A percentile compares a stretch with the other conserved stretches of the same genome.
Evolutionary conservation across 1,139 yeast species (phyloP).

Genomic region (Geotrichum reessii): DNA sequence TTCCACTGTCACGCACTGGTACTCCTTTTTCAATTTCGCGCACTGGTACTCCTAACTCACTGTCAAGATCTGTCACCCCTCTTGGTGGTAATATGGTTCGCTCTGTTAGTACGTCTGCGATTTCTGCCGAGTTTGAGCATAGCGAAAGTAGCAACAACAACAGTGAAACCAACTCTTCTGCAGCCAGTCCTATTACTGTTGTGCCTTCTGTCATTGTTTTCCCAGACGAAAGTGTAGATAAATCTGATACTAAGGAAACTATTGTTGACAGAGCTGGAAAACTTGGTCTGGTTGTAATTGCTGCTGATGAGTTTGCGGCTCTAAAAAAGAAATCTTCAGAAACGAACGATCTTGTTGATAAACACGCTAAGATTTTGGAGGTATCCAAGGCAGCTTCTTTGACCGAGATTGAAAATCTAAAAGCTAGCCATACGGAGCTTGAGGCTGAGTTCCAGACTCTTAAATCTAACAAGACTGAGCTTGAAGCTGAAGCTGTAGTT

Average conservation of each 20-base stretch:
- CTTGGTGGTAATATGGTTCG: not conserved
- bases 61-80: constrained; percentile 10
- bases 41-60: constrained; percentile 3
- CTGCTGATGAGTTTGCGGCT: constrained; percentile 7
- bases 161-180: not conserved
- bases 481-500: constrained; percentile 2
- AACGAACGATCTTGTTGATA: constrained; percentile 4
- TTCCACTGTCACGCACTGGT: not conserved
- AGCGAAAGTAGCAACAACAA: not conserved
- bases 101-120: not conserved
- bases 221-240: not conserved
- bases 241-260: constrained; percentile 1
- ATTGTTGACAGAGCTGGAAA: constrained; percentile 4
- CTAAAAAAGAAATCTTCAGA: not conserved
- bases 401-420: not conserved
- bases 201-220: not conserved
- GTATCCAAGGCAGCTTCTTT: constrained; percentile 6
- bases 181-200: not conserved
- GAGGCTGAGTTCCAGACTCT: not conserved
- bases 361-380: constrained; percentile 2
- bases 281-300: constrained; percentile 9
- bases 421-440: not conserved
- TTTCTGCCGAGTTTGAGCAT: not conserved
- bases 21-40: constrained; percentile 1
- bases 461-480: not conserved